Evolutionary conservation across 352 stramenopile species (phyloP), one percentile per base, ranked within the genome.

Genomic region (Globisporangium spiculum): DNA sequence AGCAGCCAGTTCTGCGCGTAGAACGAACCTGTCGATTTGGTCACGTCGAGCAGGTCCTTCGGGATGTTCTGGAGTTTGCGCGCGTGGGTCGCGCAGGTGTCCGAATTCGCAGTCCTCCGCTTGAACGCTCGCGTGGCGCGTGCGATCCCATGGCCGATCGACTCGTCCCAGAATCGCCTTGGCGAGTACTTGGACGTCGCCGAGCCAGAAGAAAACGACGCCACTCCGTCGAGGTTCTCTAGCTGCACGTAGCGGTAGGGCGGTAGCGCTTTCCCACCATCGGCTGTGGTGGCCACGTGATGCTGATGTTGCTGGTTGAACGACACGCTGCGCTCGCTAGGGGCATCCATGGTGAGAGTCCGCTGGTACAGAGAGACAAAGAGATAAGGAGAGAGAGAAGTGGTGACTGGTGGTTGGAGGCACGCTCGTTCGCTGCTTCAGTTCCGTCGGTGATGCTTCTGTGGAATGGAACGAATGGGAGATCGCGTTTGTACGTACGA

Each of bases 1-100:
- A 84, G 54, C 24, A 82, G 58, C 22, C 78, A 56, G 54, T 92
- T 84, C 54, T 81, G 71, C 52, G 64, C 67, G 67, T 94, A 94
- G 68, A 89, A 92, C 4, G 41, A 59, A 8, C 74, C 68, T 1
- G 75, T 77, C n/a, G 66, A 30, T 36, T 73, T 67, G 1, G 79
- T 65, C 22, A 83, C 73, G 0, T 27, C 41, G 0, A 67, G 63
- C 2, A 90, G 24, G 38, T 78, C 77, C 18, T 63, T 59, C 0
- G 72, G 67, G 12, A 69, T 34, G 18, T 63, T 30, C 27, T 16
- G 50, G 34, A 71, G 48, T 24, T 27, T 38, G 18, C 48, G 63
- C 53, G 63, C 57, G 18, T 52, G 63, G 2, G 63, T 62, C 8
- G 26, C 20, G 56, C 60, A 52, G 26, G 63, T 59, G 12, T 26